Conservation (phyloP, 441 rosid species). For the Flueggea neowawraea region DNA sequence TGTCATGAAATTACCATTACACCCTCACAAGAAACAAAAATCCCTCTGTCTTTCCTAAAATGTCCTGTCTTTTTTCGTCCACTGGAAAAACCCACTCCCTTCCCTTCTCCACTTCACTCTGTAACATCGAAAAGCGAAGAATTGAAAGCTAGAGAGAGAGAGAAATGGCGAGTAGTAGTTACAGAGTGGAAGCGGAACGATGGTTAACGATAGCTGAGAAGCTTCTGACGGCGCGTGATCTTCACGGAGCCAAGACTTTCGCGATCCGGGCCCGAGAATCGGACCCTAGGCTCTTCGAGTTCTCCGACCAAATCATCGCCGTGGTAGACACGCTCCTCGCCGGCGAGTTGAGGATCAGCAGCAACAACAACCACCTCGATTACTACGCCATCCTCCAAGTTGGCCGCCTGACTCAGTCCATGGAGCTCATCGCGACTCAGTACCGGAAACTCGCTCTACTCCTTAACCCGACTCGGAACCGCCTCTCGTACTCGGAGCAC, state of each 20-base stretch:
- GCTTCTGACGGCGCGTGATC: slow-evolving; percentile 68
- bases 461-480: slow-evolving; percentile 58
- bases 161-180: slow-evolving; percentile 28
- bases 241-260: slow-evolving; percentile 70
- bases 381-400: slow-evolving; percentile 87
- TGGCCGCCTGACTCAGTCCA: slow-evolving; percentile 48
- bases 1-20: too few relatives aligned
- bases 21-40: too few relatives aligned
- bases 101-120: too few relatives aligned
- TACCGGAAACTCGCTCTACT: slow-evolving; percentile 71
- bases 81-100: too few relatives aligned
- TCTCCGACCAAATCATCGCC: slow-evolving; percentile 66
- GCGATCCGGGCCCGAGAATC: slow-evolving; percentile 83
- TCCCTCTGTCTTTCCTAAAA: too few relatives aligned
- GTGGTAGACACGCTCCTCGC: slow-evolving; percentile 75
- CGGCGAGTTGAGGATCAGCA: slow-evolving; percentile 35
- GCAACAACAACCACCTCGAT: slow-evolving; percentile 36
- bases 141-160: too few relatives aligned
- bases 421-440: slow-evolving; percentile 70
- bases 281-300: slow-evolving; percentile 55
- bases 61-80: too few relatives aligned
- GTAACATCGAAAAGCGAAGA: too few relatives aligned
- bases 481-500: slow-evolving; percentile 70
- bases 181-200: slow-evolving; percentile 66
- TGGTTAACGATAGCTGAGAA: slow-evolving; percentile 84